phyloP scores from a whole-genome alignment of 768 basidiomycete species.

The Suillus discolor region DNA sequence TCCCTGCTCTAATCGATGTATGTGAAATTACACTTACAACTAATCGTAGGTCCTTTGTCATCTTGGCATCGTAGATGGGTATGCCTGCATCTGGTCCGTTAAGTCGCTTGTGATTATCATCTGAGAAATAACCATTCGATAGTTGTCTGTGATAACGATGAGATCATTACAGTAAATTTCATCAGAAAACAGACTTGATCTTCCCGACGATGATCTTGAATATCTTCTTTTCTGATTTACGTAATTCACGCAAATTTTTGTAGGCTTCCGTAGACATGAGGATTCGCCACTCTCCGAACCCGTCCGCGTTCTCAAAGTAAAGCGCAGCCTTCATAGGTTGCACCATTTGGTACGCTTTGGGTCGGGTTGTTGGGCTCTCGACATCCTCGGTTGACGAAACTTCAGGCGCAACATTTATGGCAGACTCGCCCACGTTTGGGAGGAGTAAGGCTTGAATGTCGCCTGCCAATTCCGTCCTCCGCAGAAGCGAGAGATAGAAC shows the following conservation, averaged over 20 bases:
- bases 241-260: conserved; percentile 48
- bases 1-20: neutral
- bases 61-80: conserved; percentile 71
- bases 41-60: conserved; percentile 53
- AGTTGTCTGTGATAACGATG: conserved; percentile 49
- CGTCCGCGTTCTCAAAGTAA: conserved; percentile 55
- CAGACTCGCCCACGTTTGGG: conserved; percentile 4
- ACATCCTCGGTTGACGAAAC: conserved; percentile 1
- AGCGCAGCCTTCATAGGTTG: conserved; percentile 64
- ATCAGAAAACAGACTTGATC: conserved; percentile 50
- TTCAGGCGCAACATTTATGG: neutral
- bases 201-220: conserved; percentile 66
- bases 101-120: conserved; percentile 65
- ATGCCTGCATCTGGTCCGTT: conserved; percentile 46
- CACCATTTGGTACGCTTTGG: conserved; percentile 44
- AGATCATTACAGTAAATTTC: neutral
- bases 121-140: conserved; percentile 69
- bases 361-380: neutral
- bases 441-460: conserved; percentile 8
- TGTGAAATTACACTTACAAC: conserved; percentile 39
- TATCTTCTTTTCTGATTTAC: conserved; percentile 44
- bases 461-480: conserved; percentile 16
- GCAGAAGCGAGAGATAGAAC: conserved; percentile 29
- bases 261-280: conserved; percentile 55
- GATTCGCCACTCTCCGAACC: conserved; percentile 68